Percentiles rank a stretch among this genome's conserved stretches.
These are phyloP conservation scores for Naumovozyma baii DNA, from an alignment of 805 yeast species.

Conservation along the genomic window DNA sequence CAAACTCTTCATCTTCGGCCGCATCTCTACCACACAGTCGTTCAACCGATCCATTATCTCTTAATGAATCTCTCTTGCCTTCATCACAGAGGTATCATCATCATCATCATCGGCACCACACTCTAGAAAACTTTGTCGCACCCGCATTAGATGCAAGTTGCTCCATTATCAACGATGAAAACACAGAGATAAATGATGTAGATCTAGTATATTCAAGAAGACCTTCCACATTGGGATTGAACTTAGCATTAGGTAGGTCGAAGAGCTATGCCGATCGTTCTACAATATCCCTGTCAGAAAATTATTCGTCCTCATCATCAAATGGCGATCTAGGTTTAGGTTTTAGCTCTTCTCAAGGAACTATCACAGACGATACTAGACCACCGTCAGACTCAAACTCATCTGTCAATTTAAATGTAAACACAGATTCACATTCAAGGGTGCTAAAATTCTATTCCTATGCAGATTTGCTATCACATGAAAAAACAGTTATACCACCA, in stretches of 20 bases:
- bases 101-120: conserved; percentile 30
- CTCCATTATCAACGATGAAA: conserved; percentile 46
- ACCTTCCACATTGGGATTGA: conserved; percentile 38
- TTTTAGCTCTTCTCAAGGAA: conserved; percentile 13
- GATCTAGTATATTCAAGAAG: conserved; percentile 61
- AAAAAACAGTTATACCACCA: conserved; percentile 32
- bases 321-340: neutral
- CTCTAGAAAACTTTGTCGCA: conserved; percentile 59
- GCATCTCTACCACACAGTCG: neutral
- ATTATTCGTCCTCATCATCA: neutral
- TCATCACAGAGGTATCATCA: neutral
- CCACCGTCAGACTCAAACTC: conserved; percentile 7
- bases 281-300: conserved; percentile 5
- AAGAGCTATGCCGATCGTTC: conserved; percentile 23
- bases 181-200: conserved; percentile 54
- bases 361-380: conserved; percentile 2
- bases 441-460: conserved; percentile 53
- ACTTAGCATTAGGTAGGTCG: conserved; percentile 33
- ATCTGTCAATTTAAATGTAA: neutral
- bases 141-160: conserved; percentile 77
- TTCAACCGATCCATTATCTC: neutral
- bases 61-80: neutral
- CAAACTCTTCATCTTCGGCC: neutral
- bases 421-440: conserved; percentile 8
- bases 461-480: conserved; percentile 69